Evolutionary conservation across 1,284 basidiomycete genomes (phyloP).

Genomic region (Meira nashicola): DNA sequence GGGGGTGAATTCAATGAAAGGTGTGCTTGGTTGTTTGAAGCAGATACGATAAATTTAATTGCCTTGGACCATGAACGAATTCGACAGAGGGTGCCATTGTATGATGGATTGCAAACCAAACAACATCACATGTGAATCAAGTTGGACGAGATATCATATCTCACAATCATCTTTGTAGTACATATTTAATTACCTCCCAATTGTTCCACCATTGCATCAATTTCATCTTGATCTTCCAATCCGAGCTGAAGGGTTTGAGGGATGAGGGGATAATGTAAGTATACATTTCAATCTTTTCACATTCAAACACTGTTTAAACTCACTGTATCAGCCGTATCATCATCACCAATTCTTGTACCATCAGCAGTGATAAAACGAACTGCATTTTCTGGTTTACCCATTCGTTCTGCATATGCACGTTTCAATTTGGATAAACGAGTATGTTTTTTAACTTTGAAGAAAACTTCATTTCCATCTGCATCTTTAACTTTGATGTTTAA

Average conservation of each 20-base stretch:
- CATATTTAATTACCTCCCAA: constrained; percentile 14
- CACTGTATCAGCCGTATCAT: constrained; percentile 50
- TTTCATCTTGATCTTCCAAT: constrained; percentile 52
- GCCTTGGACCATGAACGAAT: too few relatives aligned
- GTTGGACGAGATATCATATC: too few relatives aligned
- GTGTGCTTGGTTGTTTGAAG: too few relatives aligned
- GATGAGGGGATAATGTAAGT: neutral
- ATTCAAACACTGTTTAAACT: constrained; percentile 15
- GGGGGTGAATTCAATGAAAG: too few relatives aligned
- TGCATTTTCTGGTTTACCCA: constrained; percentile 64
- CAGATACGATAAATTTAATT: too few relatives aligned
- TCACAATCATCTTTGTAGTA: too few relatives aligned
- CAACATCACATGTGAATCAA: too few relatives aligned
- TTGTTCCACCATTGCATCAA: constrained; percentile 53
- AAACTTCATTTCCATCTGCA: constrained; percentile 74
- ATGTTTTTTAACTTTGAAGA: constrained; percentile 95
- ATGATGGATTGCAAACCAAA: too few relatives aligned
- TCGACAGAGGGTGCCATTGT: too few relatives aligned
- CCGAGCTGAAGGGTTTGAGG: constrained; percentile 32
- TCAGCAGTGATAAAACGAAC: constrained; percentile 50
- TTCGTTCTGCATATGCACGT: constrained; percentile 85
- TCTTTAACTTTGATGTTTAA: constrained; percentile 54
- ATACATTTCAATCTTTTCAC: neutral
- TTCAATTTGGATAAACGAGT: constrained; percentile 90
- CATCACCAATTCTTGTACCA: constrained; percentile 47